A percentile compares a stretch with the other conserved stretches of the same genome.
phyloP scores from a whole-genome alignment of 2,329 filamentous ascomycete species.

The Keithomyces neogunnii region DNA sequence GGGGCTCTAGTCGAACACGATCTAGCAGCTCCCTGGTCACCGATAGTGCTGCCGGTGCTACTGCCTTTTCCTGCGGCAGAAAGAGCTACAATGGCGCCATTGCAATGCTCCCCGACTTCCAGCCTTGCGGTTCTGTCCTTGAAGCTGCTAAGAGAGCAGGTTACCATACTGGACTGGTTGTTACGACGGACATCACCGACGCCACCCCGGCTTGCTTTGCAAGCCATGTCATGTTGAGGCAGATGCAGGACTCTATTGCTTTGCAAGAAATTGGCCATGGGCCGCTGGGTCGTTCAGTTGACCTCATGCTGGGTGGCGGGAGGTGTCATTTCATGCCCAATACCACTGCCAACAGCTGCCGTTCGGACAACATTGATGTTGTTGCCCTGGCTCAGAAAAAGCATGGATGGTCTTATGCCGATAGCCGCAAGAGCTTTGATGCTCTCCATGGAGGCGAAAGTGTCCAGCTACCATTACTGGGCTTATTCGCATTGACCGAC shows the following conservation, averaged over 20 bases:
- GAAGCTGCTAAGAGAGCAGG: constrained; percentile 90
- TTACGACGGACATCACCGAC: constrained; percentile 91
- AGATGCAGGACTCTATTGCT: constrained; percentile 84
- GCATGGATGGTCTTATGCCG: constrained; percentile 70
- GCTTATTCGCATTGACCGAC: constrained; percentile 73
- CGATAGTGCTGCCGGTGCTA: constrained; percentile 93
- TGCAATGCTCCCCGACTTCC: constrained; percentile 73
- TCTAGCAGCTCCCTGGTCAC: constrained; percentile 82
- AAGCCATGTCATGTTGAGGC: constrained; percentile 70
- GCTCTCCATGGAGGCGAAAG: constrained; percentile 56
- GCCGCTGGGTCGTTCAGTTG: constrained; percentile 76
- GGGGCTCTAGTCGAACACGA: constrained; percentile 81
- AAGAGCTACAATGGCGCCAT: constrained; percentile 99
- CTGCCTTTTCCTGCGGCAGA: constrained; percentile 82
- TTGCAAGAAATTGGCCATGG: constrained; percentile 87
- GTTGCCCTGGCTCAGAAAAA: constrained; percentile 64
- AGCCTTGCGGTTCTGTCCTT: constrained; percentile 82
- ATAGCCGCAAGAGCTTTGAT: constrained; percentile 68
- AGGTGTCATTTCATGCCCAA: constrained; percentile 91
- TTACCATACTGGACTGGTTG: constrained; percentile 87
- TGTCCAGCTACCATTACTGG: constrained; percentile 72
- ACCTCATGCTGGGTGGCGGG: constrained; percentile 88
- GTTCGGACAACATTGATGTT: constrained; percentile 69
- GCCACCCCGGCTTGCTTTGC: constrained; percentile 95
- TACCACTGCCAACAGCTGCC: constrained; percentile 69